phyloP scores from a whole-genome alignment of 2,329 filamentous ascomycete species.

The Colletotrichum limetticola region DNA sequence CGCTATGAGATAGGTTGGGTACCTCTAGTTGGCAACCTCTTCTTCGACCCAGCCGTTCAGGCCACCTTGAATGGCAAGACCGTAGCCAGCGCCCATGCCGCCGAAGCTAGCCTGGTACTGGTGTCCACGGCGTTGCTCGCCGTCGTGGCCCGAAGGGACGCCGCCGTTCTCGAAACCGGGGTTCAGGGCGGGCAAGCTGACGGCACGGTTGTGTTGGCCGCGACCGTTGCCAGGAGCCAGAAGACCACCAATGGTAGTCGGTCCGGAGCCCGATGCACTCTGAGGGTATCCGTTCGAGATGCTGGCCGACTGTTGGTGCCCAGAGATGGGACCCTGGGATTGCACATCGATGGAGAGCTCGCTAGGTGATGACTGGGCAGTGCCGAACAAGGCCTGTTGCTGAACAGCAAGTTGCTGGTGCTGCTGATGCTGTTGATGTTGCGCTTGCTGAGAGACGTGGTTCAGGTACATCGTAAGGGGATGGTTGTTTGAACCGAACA shows the following conservation, averaged over 20 bases:
- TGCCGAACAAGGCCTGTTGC: conserved; percentile 84
- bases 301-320: conserved; percentile 73
- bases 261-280: conserved; percentile 62
- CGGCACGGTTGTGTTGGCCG: conserved; percentile 79
- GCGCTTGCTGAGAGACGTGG: conserved; percentile 79
- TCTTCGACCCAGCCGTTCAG: conserved; percentile 77
- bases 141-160: conserved; percentile 55
- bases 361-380: conserved; percentile 69
- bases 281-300: conserved; percentile 72
- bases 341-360: conserved; percentile 69
- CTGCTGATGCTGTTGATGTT: conserved; percentile 80
- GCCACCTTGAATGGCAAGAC: conserved; percentile 71
- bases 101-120: conserved; percentile 74
- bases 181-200: conserved; percentile 82
- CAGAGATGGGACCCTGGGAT: conserved; percentile 68
- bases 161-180: conserved; percentile 71
- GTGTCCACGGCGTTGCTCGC: conserved; percentile 68
- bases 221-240: conserved; percentile 76
- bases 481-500: conserved; percentile 87
- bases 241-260: conserved; percentile 80
- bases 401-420: conserved; percentile 78
- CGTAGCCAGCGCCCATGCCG: conserved; percentile 69
- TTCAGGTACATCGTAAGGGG: conserved; percentile 93
- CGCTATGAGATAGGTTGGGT: not conserved
- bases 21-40: conserved; percentile 68